These are phyloP conservation scores for Eucalyptus marginata DNA, from an alignment of 345 rosid genomes.

Conservation along the genomic window DNA sequence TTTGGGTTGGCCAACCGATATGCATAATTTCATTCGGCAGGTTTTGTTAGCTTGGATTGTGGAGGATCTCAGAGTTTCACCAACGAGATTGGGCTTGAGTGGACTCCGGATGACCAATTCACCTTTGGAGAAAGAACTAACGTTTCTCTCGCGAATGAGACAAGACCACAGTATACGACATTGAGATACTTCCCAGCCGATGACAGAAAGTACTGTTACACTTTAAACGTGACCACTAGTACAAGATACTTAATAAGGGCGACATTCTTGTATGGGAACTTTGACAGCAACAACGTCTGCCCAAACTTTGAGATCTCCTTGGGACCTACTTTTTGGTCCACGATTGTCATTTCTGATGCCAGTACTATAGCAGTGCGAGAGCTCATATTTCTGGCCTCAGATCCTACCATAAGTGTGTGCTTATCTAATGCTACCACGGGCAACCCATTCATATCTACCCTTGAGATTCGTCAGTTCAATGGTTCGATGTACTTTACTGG, in stretches of 20 bases:
- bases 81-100: slow-evolving; percentile 70
- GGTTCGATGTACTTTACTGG: slow-evolving; percentile 64
- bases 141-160: slow-evolving; percentile 51
- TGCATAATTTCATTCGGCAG: slow-evolving; percentile 20
- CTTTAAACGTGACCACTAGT: slow-evolving; percentile 48
- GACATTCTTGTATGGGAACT: slow-evolving; percentile 85
- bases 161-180: slow-evolving; percentile 62
- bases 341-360: slow-evolving; percentile 78
- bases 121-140: slow-evolving; percentile 49
- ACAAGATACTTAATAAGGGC: slow-evolving; percentile 80
- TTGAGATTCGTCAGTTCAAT: slow-evolving; percentile 91
- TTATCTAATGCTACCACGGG: slow-evolving; percentile 95
- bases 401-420: slow-evolving; percentile 63
- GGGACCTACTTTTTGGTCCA: slow-evolving; percentile 88
- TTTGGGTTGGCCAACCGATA: background rate
- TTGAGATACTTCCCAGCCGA: slow-evolving; percentile 91
- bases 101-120: slow-evolving; percentile 62
- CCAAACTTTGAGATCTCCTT: slow-evolving; percentile 89
- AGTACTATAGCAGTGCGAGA: slow-evolving; percentile 52
- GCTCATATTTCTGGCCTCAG: slow-evolving; percentile 76
- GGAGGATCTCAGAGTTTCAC: slow-evolving; percentile 65
- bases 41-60: slow-evolving; percentile 91
- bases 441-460: slow-evolving; percentile 91
- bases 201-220: slow-evolving; percentile 85
- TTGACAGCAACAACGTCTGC: slow-evolving; percentile 74